A percentile compares a stretch with the other conserved stretches of the same genome.
Conservation (phyloP, 176 grass and related monocot species). For the Aegilops bicornis region DNA sequence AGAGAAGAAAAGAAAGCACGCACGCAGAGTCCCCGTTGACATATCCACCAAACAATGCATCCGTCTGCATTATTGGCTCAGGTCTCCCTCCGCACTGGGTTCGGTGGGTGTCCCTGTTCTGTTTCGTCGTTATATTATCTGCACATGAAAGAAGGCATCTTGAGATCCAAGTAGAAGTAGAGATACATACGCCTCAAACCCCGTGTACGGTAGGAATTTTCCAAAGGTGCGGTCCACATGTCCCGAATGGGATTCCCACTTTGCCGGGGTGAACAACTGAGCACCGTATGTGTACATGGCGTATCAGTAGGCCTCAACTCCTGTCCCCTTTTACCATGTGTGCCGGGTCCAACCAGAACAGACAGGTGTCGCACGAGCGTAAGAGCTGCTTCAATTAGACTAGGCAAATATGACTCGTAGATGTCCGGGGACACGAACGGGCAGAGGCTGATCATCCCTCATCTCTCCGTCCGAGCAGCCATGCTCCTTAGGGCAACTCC, state of each 20-base stretch:
- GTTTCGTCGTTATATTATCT: neutral
- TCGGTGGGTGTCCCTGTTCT: neutral
- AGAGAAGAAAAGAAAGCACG: too few relatives aligned
- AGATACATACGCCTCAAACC: neutral
- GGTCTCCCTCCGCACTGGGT: neutral
- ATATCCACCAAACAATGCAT: neutral
- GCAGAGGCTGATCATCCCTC: too few relatives aligned
- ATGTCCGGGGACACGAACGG: too few relatives aligned
- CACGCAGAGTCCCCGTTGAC: neutral
- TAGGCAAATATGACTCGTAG: too few relatives aligned
- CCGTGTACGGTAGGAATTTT: neutral
- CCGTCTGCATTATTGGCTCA: neutral
- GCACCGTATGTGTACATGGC: neutral
- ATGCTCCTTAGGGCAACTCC: too few relatives aligned
- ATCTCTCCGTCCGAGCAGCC: too few relatives aligned
- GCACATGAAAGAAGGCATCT: neutral
- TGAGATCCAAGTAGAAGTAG: neutral
- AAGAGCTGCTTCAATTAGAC: too few relatives aligned
- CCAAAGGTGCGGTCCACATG: neutral
- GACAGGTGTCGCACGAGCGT: too few relatives aligned
- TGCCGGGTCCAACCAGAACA: too few relatives aligned
- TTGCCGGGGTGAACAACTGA: neutral
- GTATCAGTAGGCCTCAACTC: neutral
- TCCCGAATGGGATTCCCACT: neutral
- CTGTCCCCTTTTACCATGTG: too few relatives aligned